phyloP scores from a whole-genome alignment of 495 filamentous ascomycete species.

The Peziza echinospora region DNA sequence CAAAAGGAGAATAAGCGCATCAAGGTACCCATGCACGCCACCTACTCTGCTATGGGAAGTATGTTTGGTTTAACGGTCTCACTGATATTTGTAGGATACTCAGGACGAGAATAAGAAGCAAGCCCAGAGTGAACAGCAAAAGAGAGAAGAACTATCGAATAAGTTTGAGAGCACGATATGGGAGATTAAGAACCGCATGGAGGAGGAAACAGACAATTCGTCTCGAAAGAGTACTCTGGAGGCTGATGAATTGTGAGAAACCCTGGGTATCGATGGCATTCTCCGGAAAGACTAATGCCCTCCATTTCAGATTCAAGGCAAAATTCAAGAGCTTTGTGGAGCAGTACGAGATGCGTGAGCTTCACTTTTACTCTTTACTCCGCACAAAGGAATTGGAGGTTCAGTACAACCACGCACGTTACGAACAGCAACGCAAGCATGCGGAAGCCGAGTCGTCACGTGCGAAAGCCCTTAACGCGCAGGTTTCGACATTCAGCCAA shows the following conservation, averaged over 20 bases:
- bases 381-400: conserved; percentile 94
- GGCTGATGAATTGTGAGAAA: conserved; percentile 60
- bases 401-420: conserved; percentile 65
- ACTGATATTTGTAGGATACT: conserved; percentile 9
- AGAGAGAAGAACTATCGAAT: conserved; percentile 64
- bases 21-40: conserved; percentile 51
- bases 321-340: conserved; percentile 86
- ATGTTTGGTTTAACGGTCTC: too few species aligned
- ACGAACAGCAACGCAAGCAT: conserved; percentile 68
- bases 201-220: conserved; percentile 52
- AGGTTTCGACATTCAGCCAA: conserved; percentile 89
- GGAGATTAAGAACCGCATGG: conserved; percentile 61
- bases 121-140: conserved; percentile 59
- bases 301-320: conserved; percentile 33
- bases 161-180: conserved; percentile 51
- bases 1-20: conserved; percentile 93
- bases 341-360: conserved; percentile 82
- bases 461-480: conserved; percentile 62
- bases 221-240: conserved; percentile 55
- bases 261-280: neutral
- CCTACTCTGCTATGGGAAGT: neutral
- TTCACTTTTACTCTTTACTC: conserved; percentile 73
- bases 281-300: neutral
- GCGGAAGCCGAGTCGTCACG: conserved; percentile 60
- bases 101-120: conserved; percentile 83